These are phyloP conservation scores for Pterulicium gracile DNA, from an alignment of 1,284 basidiomycete species.

Conservation along the genomic window DNA sequence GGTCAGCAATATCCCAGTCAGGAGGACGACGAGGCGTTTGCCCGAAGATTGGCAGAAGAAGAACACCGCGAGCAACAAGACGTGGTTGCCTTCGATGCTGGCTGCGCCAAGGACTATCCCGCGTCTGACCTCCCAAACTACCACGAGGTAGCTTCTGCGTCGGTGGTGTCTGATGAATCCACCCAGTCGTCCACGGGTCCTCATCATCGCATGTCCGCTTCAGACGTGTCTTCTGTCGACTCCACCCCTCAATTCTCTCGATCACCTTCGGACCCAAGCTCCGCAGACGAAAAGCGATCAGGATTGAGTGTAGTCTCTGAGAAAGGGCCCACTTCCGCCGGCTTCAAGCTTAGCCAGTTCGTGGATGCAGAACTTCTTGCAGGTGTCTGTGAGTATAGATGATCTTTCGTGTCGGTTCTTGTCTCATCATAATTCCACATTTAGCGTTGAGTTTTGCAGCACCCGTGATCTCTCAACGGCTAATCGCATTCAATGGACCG, in stretches of 20 bases:
- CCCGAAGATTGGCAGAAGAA: slow-evolving; percentile 15
- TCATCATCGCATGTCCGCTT: background rate
- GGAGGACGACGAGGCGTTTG: slow-evolving; percentile 14
- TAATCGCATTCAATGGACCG: slow-evolving; percentile 33
- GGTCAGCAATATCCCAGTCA: background rate
- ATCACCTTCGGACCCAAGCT: background rate
- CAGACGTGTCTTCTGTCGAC: background rate
- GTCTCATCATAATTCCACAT: slow-evolving; percentile 6
- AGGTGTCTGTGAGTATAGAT: slow-evolving; percentile 55
- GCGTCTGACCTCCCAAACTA: slow-evolving; percentile 4
- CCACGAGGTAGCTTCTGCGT: background rate
- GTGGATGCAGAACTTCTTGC: slow-evolving; percentile 48
- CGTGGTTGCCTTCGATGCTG: slow-evolving; percentile 3
- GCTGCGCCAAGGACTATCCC: slow-evolving; percentile 5
- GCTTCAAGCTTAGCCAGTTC: slow-evolving; percentile 19
- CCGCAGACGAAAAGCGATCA: background rate
- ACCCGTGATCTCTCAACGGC: slow-evolving; percentile 40
- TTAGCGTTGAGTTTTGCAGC: slow-evolving; percentile 54
- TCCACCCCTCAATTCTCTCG: background rate
- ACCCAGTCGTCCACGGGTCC: background rate
- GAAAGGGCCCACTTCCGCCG: background rate
- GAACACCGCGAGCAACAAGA: slow-evolving; percentile 16
- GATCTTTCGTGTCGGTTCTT: slow-evolving; percentile 2
- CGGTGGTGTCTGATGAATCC: background rate
- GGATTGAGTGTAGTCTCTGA: background rate